A percentile compares a stretch with the other conserved stretches of the same genome.
Evolutionary conservation across 2,329 filamentous ascomycete genomes (phyloP).

Genomic region (Epichloe gansuensis): DNA sequence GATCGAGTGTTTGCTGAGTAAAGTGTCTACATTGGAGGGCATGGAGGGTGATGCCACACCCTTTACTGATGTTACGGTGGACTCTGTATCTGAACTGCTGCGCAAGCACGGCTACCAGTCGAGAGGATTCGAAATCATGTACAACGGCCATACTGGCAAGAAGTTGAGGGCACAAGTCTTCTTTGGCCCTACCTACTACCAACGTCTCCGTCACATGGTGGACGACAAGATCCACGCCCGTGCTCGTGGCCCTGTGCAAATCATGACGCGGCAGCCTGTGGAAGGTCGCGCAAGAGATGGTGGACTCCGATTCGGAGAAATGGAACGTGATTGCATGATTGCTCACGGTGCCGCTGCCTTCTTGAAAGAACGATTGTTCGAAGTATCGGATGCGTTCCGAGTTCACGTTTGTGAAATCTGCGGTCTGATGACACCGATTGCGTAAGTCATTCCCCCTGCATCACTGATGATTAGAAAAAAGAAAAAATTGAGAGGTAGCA

Average conservation of each 20-base stretch:
- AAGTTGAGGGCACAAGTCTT: slow-evolving; percentile 93
- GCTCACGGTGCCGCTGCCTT: slow-evolving; percentile 96
- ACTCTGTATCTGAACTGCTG: slow-evolving; percentile 77
- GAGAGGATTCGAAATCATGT: slow-evolving; percentile 96
- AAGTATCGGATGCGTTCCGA: slow-evolving; percentile 94
- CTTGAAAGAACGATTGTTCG: slow-evolving; percentile 92
- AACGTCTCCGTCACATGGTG: slow-evolving; percentile 97
- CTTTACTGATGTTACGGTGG: slow-evolving; percentile 94
- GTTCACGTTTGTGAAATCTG: slow-evolving; percentile 98
- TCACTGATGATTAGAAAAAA: neutral
- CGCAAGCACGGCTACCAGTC: slow-evolving; percentile 89
- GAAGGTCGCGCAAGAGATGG: slow-evolving; percentile 97
- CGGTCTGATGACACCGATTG: slow-evolving; percentile 96
- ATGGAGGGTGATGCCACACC: slow-evolving; percentile 96
- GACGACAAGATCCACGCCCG: slow-evolving; percentile 99
- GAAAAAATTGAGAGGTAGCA: neutral
- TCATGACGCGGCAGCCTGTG: slow-evolving; percentile 91
- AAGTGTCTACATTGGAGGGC: slow-evolving; percentile 85
- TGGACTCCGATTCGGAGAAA: slow-evolving; percentile 98
- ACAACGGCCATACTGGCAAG: slow-evolving; percentile 91
- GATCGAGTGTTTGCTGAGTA: slow-evolving; percentile 95
- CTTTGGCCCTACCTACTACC: slow-evolving; percentile 96
- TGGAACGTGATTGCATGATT: slow-evolving; percentile 99
- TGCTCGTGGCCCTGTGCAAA: slow-evolving; percentile 90
- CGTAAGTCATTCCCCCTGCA: slow-evolving; percentile 52